Base-by-base conservation (phyloP, 805 yeast species). In the Candida loeiensis region DNA sequence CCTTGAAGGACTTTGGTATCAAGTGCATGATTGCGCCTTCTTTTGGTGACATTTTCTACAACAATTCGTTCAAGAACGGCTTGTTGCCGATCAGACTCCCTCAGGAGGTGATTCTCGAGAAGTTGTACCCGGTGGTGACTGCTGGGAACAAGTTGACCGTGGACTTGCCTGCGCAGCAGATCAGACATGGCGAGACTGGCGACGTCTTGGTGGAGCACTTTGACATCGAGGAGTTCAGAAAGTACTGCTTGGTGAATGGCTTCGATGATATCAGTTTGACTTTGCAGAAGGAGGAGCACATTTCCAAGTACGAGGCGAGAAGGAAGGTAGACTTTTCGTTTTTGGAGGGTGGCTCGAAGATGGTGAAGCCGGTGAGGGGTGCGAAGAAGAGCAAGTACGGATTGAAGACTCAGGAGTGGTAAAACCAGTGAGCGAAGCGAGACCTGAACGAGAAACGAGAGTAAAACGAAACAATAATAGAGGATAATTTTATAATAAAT, bases 241-340 rank as follows among this genome's bases (percentile, higher is more conserved):
- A 90, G 68, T 95, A 91, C 64, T 93, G 98, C 61, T 74, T 93
- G 53, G 71, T 91, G 41, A 88, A 93, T 50, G 99, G 99, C 48
- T 80, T 93, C 46, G 99, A 93, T 63, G 99, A 93, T 61, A 93
- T 93, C 65, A 97, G 97, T 31, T 77, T 93, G 56, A 93, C 99
- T 37, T 69, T 93, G 54, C 91, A 89, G 65, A 88, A 89, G 67
- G 96, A 87, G 66, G 78, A 78, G 39, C 79, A 54, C 63, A 93
- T 93, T 53, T 43, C 61, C 39, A 73, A 79, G 52, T 93, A 80
- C 56, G 99, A 93, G 71, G 77, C 67, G 16, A 65, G 68, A 48
- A 85, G 99, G 76, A 80, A 76, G 59, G 80, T 74, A 38, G 80
- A 72, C 60, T 93, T 85, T 62, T 87, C 96, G 7, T 93, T 95